Base-by-base conservation (phyloP, 371 early-diverging fungal species). In the Zychaea mexicana region DNA sequence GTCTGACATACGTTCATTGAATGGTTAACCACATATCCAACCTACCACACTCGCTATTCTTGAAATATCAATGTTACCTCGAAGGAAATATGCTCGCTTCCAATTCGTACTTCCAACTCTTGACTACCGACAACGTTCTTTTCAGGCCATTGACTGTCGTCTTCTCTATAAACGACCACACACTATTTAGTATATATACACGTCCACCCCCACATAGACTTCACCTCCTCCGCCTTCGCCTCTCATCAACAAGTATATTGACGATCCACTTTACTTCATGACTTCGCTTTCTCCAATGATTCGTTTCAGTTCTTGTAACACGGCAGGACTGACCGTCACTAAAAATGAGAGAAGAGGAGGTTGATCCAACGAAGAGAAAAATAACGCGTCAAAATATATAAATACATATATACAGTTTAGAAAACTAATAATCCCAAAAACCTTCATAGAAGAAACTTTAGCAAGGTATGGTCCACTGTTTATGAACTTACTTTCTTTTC, bases 31-130 rank as follows among this genome's bases (percentile, higher is more conserved):
- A 42, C 5, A 42, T 0, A 42, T 12, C 22, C 22, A 49, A 49
- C 24, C 21, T 24, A 9, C 22, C n/a, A 9, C 1, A 17, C 9
- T 49, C 21, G 24, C n/a, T n/a, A 19, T 15, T 13, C 1, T 21
- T 21, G 19, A 21, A 7, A 7, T 46, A 7, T 24, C n/a, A 24
- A 1, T 49, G 64, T 61, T 88, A 92, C 96, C 82, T 96, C 94
- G 75, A 98, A 96, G 13, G 92, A 93, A 57, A 97, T 94, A 71
- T 95, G 96, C 68, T 94, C 91, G 68, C 92, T 90, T 53, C 95
- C 95, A 49, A 94, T 66, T 26, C 90, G 88, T 24, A 98, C 92
- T 73, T 98, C 99, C 31, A 98, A 85, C 73, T 98, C 97, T 74
- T 96, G 95, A 60, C 92, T 84, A 19, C 99, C 99, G 52, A 92